Evolutionary conservation across 106 monocot genomes (phyloP), one percentile per base, ranked within the genome.

Genomic region (Acorus calamus): DNA sequence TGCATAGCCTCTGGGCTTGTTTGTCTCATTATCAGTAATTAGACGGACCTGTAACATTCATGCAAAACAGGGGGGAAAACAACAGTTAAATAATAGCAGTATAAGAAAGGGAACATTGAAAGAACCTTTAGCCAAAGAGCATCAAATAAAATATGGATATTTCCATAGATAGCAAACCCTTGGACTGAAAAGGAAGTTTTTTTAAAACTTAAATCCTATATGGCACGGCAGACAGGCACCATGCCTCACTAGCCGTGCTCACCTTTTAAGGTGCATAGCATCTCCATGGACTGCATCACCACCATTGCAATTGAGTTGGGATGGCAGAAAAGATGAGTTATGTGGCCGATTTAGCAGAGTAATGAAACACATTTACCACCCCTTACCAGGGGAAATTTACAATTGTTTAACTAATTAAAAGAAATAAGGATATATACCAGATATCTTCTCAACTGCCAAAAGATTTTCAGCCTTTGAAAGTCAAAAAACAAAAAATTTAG

Each of bases 201-300:
- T 28, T 28, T 28, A 28, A 28, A 28, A 28, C 62, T 66, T 74
- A 61, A n/a, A 74, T 68, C 73, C 82, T 83, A 64, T 80, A 71
- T 11, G 73, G 96, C 96, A 98, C 91, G 91, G 85, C 87, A 94
- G 74, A 94, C 80, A 82, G 89, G 94, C 84, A 82, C 28, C 71
- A 84, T 71, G 82, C 84, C 94, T 80, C 80, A 89, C 80, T 81
- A 85, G 96, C 81, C 87, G 87, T 88, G 96, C 96, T 98, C 91
- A 88, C 96, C 96, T 98, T 88, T 61, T 49, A 69, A 80, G 81
- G 83, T 84, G 83, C 78, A 85, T 51, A 77, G 83, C 77, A 75
- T 80, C 84, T 71, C 78, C 76, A 77, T 49, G 80, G 82, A 74
- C 82, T 77, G 82, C 73, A 76, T 81, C 83, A 77, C 78, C 87